phyloP scores from a whole-genome alignment of 2,329 filamentous ascomycete genomes.

The Colletotrichum sansevieriae region DNA sequence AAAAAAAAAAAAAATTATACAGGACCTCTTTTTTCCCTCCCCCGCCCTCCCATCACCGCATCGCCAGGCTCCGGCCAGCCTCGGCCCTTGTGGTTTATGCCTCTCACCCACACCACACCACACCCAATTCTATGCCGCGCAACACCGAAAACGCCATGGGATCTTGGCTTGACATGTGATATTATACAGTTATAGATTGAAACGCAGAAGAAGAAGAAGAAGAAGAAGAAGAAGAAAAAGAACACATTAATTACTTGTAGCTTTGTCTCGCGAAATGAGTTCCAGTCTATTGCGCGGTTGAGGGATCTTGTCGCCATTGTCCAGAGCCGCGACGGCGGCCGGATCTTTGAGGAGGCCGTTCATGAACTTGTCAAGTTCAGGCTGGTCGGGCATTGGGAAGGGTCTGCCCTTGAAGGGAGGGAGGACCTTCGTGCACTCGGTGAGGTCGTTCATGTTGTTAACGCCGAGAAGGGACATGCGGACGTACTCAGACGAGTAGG shows the following conservation, averaged over 20 bases:
- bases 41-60: neutral
- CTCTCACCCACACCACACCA: neutral
- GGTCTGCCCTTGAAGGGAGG: slow-evolving; percentile 49
- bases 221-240: neutral
- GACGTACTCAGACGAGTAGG: slow-evolving; percentile 66
- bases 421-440: slow-evolving; percentile 67
- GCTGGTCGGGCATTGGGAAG: slow-evolving; percentile 33
- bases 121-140: neutral
- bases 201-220: neutral
- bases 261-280: neutral
- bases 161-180: slow-evolving; percentile 14
- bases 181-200: slow-evolving; percentile 3
- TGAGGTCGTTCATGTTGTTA: slow-evolving; percentile 67
- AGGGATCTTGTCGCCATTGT: slow-evolving; percentile 40
- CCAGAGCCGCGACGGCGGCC: slow-evolving; percentile 27
- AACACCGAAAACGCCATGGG: slow-evolving; percentile 7
- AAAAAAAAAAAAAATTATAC: neutral
- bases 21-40: neutral
- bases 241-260: slow-evolving; percentile 13
- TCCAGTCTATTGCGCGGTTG: slow-evolving; percentile 10
- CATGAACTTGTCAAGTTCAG: slow-evolving; percentile 25
- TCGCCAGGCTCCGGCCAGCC: slow-evolving; percentile 37
- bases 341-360: slow-evolving; percentile 21
- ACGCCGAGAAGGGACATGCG: slow-evolving; percentile 68
- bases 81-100: slow-evolving; percentile 30